phyloP scores from a whole-genome alignment of 305 asterid species.

The Petunia hybrid region DNA sequence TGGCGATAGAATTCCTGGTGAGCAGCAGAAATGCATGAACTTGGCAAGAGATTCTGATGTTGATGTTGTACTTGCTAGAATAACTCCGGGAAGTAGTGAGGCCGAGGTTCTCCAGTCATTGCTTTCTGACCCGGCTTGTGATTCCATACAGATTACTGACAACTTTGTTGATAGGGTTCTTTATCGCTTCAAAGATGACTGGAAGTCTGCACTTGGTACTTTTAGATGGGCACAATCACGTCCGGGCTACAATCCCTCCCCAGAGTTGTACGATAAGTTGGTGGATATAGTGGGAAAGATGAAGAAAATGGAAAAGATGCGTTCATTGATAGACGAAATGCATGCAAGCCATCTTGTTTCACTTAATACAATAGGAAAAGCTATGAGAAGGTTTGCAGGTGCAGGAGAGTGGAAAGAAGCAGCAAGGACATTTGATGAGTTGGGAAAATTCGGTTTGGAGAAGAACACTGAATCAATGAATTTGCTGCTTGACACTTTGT shows the following conservation, averaged over 20 bases:
- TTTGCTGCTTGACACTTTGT: slow-evolving; percentile 77
- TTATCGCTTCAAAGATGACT: slow-evolving; percentile 82
- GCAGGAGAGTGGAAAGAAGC: slow-evolving; percentile 84
- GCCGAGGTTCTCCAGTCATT: slow-evolving; percentile 62
- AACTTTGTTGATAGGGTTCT: slow-evolving; percentile 60
- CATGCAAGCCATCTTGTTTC: slow-evolving; percentile 50
- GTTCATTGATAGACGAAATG: slow-evolving; percentile 64
- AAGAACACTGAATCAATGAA: slow-evolving; percentile 85
- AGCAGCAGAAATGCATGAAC: slow-evolving; percentile 40
- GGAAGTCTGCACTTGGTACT: slow-evolving; percentile 84
- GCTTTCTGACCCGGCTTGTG: slow-evolving; percentile 50
- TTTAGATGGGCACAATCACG: slow-evolving; percentile 77
- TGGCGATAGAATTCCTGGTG: slow-evolving; percentile 37
- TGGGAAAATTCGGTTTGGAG: slow-evolving; percentile 66
- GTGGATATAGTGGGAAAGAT: slow-evolving; percentile 84
- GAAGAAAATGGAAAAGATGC: slow-evolving; percentile 84
- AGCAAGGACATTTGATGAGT: slow-evolving; percentile 62
- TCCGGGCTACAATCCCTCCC: slow-evolving; percentile 55
- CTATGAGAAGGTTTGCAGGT: slow-evolving; percentile 81
- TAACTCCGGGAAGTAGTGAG: slow-evolving; percentile 50
- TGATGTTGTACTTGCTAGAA: slow-evolving; percentile 52
- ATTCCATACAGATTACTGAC: slow-evolving; percentile 49
- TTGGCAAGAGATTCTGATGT: slow-evolving; percentile 46
- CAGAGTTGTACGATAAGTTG: slow-evolving; percentile 67
- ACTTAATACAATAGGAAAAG: slow-evolving; percentile 70